Base-by-base conservation (phyloP, 2,329 filamentous ascomycete genomes). In the Gnomoniopsis smithogilvyi region DNA sequence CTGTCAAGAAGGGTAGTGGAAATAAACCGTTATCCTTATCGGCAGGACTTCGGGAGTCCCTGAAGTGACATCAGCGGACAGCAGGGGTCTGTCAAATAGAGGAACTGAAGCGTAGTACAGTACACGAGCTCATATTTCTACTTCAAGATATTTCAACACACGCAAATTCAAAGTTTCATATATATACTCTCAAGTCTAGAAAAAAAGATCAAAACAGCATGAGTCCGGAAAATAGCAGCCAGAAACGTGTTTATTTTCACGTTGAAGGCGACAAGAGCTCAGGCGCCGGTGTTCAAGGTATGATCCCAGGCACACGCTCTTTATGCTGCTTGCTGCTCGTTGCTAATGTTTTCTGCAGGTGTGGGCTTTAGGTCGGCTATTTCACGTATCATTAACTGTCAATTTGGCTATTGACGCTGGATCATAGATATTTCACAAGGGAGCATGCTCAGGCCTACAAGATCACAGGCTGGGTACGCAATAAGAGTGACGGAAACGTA, bases 381-480 rank as follows among this genome's bases (percentile, higher is more conserved):
- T 26, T 11, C n/a, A 24, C 21, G n/a, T 41, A 1, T 12, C 17
- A 19, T 3, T 6, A 34, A 12, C 33, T 6, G 3, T 15, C 8
- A 7, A 22, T n/a, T 14, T 34, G 3, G 2, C 14, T 21, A 26
- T 36, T 47, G 19, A 58, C 30, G 34, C 17, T 10, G 14, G 2
- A 26, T 30, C 3, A 11, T 14, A 56, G 81, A 17, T 81, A 81
- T 66, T 87, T 85, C 65, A 78, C 84, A 1, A 76, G 75, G 38
- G 79, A 78, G 64, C 78, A 76, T 58, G 85, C 85, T 0, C 69
- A 67, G 0, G 74, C 81, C 36, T 74, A 79, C 47, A 74, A 73
- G 6, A 61, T 88, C 6, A 85, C 83, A 0, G 85, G 85, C 21
- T 88, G 85, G 85, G 85, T 85, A 56, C 75, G 80, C 38, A 88